Percentiles rank a stretch among this genome's conserved stretches.
These are phyloP conservation scores for Physocladia obscura DNA, from an alignment of 192 early-diverging fungal species.

Conservation along the genomic window DNA sequence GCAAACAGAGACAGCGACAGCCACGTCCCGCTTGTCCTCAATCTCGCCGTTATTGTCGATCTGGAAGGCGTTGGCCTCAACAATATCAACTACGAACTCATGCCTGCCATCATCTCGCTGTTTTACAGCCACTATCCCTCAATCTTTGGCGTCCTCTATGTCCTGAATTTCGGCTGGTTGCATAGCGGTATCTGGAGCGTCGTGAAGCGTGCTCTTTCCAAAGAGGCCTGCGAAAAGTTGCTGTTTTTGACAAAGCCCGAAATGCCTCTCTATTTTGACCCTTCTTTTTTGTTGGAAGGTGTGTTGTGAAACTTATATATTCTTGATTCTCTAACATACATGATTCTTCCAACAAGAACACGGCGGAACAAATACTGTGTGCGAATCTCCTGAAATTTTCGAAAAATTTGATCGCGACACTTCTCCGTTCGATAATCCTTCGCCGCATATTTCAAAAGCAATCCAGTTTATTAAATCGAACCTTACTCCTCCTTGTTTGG, in stretches of 20 bases:
- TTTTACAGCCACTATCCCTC: slow-evolving; percentile 48
- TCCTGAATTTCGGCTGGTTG: slow-evolving; percentile 60
- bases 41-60: slow-evolving; percentile 46
- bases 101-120: slow-evolving; percentile 45
- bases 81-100: slow-evolving; percentile 47
- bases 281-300: slow-evolving; percentile 28
- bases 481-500: slow-evolving; percentile 4
- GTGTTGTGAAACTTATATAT: not conserved
- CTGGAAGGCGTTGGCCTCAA: slow-evolving; percentile 44
- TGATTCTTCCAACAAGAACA: slow-evolving; percentile 10
- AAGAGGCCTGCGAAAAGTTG: slow-evolving; percentile 42
- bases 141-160: slow-evolving; percentile 47
- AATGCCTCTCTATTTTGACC: slow-evolving; percentile 34
- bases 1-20: slow-evolving; percentile 1
- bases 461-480: slow-evolving; percentile 3
- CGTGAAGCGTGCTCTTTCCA: slow-evolving; percentile 40
- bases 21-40: slow-evolving; percentile 15
- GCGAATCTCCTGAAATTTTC: slow-evolving; percentile 14
- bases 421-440: slow-evolving; percentile 16
- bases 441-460: slow-evolving; percentile 3
- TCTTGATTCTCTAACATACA: not conserved
- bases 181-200: slow-evolving; percentile 55
- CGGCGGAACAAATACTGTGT: slow-evolving; percentile 10
- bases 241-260: slow-evolving; percentile 41
- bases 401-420: slow-evolving; percentile 19